A percentile compares a stretch with the other conserved stretches of the same genome.
These are phyloP conservation scores for Aegilops longissima DNA, from an alignment of 176 grass and related monocot species.

Conservation along the genomic window DNA sequence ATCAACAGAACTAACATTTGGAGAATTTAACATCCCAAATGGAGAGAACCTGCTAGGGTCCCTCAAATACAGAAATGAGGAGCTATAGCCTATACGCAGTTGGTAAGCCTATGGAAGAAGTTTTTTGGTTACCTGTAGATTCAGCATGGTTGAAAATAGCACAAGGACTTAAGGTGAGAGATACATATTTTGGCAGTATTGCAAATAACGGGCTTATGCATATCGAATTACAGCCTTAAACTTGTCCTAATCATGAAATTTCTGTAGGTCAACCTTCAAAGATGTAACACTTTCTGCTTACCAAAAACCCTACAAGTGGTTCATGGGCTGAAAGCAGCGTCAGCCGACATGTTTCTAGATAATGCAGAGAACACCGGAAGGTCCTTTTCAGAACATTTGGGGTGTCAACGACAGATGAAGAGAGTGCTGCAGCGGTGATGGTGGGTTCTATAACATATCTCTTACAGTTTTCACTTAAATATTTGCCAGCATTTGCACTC, in stretches of 20 bases:
- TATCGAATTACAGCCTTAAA: neutral
- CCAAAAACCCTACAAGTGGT: no score
- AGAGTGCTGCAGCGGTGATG: no score
- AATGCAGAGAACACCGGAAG: no score
- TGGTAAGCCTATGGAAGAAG: slow-evolving; percentile 69
- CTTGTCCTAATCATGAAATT: slow-evolving; percentile 8
- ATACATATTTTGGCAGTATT: neutral
- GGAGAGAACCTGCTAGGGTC: slow-evolving; percentile 62
- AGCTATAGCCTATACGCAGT: slow-evolving; percentile 46
- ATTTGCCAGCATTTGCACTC: no score
- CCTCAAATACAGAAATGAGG: slow-evolving; percentile 69
- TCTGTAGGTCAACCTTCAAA: slow-evolving; percentile 72
- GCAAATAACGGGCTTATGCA: neutral
- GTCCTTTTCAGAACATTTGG: no score
- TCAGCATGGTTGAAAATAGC: slow-evolving; percentile 57
- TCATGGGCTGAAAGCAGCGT: no score
- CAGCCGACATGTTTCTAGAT: no score
- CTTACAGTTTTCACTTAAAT: no score
- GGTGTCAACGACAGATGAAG: no score
- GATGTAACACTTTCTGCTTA: slow-evolving; percentile 44
- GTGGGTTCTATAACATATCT: no score
- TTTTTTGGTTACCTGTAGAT: slow-evolving; percentile 78
- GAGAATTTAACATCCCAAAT: no score
- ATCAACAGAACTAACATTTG: slow-evolving; percentile 53
- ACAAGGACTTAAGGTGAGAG: slow-evolving; percentile 58